Base-by-base conservation (phyloP, 257 asterid genomes). In the Solanum corneliomulleri region DNA sequence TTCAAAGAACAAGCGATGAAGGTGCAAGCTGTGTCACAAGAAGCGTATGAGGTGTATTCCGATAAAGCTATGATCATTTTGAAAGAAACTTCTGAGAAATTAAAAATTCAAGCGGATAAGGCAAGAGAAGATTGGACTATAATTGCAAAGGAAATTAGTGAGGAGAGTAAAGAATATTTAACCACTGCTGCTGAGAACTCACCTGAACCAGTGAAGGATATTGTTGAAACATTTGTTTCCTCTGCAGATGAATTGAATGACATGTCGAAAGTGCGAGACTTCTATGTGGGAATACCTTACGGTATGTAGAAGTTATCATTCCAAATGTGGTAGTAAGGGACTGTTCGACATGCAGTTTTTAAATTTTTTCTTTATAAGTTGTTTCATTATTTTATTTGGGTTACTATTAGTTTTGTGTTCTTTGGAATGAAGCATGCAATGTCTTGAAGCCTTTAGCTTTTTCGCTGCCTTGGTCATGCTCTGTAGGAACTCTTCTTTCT, bases 231-330 rank as follows among this genome's bases (percentile, higher is more conserved):
- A 41, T 96, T 95, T 89, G 86, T 94, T 87, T 87, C 95, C 78
- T 93, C 99, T 56, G 42, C 89, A 45, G 94, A 94, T 87, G 96
- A 93, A 88, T 83, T 93, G 49, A 90, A 87, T 7, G 97, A 96
- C 9, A 87, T 93, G 66, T 93, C 97, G n/a, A 90, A 93, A 91
- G 89, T 94, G 74, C 95, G 94, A 62, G 98, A 95, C 89, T 95
- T 95, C 87, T 90, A 94, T 88, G 92, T 96, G 72, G 99, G 99
- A 87, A 93, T 96, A 91, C 98, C 99, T 77, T 96, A 96, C 86
- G 99, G 98, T 96, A 91, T 85, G 94, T 45, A 33, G 77, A 29
- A 64, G 42, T 78, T 45, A 11, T 80, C 29, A 47, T 80, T 47
- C 27, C 44, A 47, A 80, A 47, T 29, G 85, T 21, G 23, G 69